Evolutionary conservation across 179 eudicot genomes (phyloP).

Genomic region (Monotropa hypopitys): DNA sequence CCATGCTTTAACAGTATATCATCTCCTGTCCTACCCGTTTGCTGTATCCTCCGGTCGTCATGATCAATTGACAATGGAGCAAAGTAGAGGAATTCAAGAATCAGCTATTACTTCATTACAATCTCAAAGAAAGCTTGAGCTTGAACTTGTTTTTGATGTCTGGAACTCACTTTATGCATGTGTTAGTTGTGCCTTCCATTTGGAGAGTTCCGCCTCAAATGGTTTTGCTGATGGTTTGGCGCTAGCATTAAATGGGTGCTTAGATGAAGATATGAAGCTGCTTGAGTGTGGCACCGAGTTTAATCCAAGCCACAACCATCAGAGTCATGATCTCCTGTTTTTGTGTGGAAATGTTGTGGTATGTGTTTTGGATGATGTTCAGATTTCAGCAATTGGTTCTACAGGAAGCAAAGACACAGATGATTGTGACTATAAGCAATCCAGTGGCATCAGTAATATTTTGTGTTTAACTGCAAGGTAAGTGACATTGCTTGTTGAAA

Average conservation of each 20-base stretch:
- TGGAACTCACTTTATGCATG: conserved; percentile 58
- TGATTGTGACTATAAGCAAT: conserved; percentile 20
- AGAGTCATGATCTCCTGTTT: conserved; percentile 15
- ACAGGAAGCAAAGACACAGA: conserved; percentile 16
- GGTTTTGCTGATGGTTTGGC: conserved; percentile 42
- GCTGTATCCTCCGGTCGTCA: conserved; percentile 22
- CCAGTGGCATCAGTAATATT: conserved; percentile 27
- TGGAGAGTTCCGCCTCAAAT: conserved; percentile 18
- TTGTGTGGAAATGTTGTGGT: conserved; percentile 33
- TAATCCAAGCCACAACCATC: conserved; percentile 10
- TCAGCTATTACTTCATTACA: conserved; percentile 13
- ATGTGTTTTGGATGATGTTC: conserved; percentile 41
- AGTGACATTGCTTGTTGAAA: conserved; percentile 7
- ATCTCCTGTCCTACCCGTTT: conserved; percentile 50
- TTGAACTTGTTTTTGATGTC: conserved; percentile 29
- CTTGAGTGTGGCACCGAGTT: conserved; percentile 17
- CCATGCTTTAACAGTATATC: conserved; percentile 24
- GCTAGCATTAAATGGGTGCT: conserved; percentile 28
- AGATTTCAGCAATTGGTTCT: conserved; percentile 21
- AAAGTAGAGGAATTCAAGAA: conserved; percentile 8
- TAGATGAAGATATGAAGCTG: conserved; percentile 21
- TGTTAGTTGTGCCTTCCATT: conserved; percentile 19
- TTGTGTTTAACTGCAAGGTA: conserved; percentile 45
- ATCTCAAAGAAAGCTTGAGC: conserved; percentile 17
- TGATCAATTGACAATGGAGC: conserved; percentile 7